These are phyloP conservation scores for Ustilago vetiveriae DNA, from an alignment of 1,284 basidiomycete species.

Conservation along the genomic window DNA sequence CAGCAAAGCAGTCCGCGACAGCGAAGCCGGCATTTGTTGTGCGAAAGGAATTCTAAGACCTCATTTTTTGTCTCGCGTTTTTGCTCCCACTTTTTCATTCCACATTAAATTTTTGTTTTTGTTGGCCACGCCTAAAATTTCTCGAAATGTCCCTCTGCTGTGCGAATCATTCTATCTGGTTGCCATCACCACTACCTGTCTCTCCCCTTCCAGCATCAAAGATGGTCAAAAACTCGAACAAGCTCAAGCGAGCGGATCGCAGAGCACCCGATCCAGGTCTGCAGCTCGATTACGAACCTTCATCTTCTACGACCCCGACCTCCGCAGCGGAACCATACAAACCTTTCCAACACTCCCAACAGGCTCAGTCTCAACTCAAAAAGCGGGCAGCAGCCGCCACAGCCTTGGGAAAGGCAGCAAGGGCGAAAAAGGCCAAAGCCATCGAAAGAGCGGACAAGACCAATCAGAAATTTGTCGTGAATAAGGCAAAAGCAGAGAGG, in stretches of 20 bases:
- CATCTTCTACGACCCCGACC: neutral
- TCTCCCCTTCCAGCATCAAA: neutral
- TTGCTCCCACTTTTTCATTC: neutral
- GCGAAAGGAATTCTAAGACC: too few species aligned
- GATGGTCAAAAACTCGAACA: conserved; percentile 43
- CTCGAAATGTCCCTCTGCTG: too few species aligned
- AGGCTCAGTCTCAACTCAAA: conserved; percentile 1
- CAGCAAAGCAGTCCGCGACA: too few species aligned
- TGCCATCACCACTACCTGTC: neutral
- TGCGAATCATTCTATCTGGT: neutral
- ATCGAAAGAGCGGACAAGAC: conserved; percentile 48
- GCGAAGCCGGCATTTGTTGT: too few species aligned
- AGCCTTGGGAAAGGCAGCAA: conserved; percentile 16
- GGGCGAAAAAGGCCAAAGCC: conserved; percentile 37
- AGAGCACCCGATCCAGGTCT: conserved; percentile 33
- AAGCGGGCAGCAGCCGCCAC: conserved; percentile 5
- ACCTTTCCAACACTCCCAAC: conserved; percentile 34
- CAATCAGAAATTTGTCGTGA: conserved; percentile 27
- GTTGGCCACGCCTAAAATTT: too few species aligned
- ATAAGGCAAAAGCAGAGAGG: conserved; percentile 30
- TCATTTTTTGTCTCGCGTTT: too few species aligned
- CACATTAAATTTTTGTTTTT: neutral
- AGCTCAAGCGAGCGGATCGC: conserved; percentile 38
- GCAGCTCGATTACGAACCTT: conserved; percentile 25
- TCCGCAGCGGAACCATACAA: conserved; percentile 18